A percentile compares a stretch with the other conserved stretches of the same genome.
These are phyloP conservation scores for Eimeria maxima DNA, from an alignment of 169 alveolate genomes.

Conservation along the genomic window DNA sequence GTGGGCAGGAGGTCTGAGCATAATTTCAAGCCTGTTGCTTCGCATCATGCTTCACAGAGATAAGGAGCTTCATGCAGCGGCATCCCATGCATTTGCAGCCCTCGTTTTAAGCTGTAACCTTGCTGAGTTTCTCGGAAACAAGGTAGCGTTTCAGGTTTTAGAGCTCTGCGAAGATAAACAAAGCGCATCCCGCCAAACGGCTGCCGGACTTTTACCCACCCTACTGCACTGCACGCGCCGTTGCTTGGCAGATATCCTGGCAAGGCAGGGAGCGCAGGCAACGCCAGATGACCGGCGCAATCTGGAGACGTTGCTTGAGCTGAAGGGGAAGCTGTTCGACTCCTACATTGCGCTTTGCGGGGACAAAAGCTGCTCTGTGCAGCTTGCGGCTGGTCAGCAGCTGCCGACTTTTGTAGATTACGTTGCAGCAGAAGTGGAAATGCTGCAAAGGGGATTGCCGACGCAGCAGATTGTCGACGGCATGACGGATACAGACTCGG, in stretches of 20 bases:
- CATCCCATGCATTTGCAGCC: constrained; percentile 50
- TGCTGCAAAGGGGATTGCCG: constrained; percentile 19
- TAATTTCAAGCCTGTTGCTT: constrained; percentile 58
- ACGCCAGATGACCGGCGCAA: not conserved
- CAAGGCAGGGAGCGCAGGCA: not conserved
- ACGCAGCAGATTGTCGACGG: constrained; percentile 1
- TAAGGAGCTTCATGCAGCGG: constrained; percentile 36
- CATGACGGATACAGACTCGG: not conserved
- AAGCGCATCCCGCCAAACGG: constrained; percentile 43
- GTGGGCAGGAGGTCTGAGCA: constrained; percentile 58
- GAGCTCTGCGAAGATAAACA: constrained; percentile 63
- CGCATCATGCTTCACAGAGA: constrained; percentile 62
- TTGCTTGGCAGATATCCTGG: constrained; percentile 1
- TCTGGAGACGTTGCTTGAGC: constrained; percentile 19
- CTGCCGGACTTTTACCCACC: constrained; percentile 58
- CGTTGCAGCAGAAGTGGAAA: constrained; percentile 61
- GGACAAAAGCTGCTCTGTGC: constrained; percentile 69
- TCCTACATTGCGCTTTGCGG: constrained; percentile 67
- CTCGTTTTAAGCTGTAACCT: constrained; percentile 25
- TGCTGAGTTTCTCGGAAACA: constrained; percentile 18
- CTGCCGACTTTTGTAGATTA: constrained; percentile 66
- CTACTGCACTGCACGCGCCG: constrained; percentile 50
- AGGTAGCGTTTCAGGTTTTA: constrained; percentile 19
- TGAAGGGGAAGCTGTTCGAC: constrained; percentile 28
- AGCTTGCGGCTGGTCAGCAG: constrained; percentile 76